Percentiles rank a stretch among this genome's conserved stretches.
Conservation (phyloP, 2,329 filamentous ascomycete genomes). For the Dactylellina sp. region DNA sequence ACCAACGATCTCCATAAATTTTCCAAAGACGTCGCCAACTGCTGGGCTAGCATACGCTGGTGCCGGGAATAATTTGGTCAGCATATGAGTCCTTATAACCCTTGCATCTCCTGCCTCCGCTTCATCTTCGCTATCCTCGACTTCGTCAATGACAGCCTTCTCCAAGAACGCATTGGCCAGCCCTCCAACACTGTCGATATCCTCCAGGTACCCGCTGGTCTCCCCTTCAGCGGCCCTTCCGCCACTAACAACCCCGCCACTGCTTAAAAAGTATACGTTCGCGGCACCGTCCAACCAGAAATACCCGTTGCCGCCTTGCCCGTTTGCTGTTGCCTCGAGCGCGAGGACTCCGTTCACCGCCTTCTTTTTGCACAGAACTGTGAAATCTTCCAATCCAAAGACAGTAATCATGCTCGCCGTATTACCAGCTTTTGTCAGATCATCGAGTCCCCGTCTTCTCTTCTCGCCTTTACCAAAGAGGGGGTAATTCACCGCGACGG, state of each 20-base stretch:
- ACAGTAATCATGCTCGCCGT: slow-evolving; percentile 50
- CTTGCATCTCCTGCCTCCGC: slow-evolving; percentile 33
- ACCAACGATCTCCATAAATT: slow-evolving; percentile 51
- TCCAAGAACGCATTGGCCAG: slow-evolving; percentile 52
- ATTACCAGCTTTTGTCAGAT: slow-evolving; percentile 46
- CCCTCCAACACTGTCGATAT: slow-evolving; percentile 39
- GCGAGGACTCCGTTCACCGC: slow-evolving; percentile 42
- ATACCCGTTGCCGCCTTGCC: slow-evolving; percentile 35
- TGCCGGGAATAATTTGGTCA: slow-evolving; percentile 44
- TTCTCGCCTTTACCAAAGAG: slow-evolving; percentile 27
- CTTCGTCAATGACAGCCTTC: slow-evolving; percentile 37
- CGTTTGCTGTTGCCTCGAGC: slow-evolving; percentile 28
- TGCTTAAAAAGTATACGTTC: slow-evolving; percentile 50
- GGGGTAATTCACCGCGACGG: slow-evolving; percentile 48
- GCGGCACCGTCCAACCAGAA: slow-evolving; percentile 52
- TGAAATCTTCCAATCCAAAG: slow-evolving; percentile 29
- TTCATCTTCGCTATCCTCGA: slow-evolving; percentile 4
- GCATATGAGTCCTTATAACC: slow-evolving; percentile 48
- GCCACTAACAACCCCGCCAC: slow-evolving; percentile 40
- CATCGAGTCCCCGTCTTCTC: slow-evolving; percentile 8
- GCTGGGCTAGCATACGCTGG: slow-evolving; percentile 52
- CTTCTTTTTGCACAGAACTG: slow-evolving; percentile 29
- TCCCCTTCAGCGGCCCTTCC: slow-evolving; percentile 7
- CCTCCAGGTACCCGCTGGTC: slow-evolving; percentile 35
- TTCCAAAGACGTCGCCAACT: slow-evolving; percentile 47